A percentile compares a stretch with the other conserved stretches of the same genome.
Evolutionary conservation across 2,329 filamentous ascomycete genomes (phyloP).

Genomic region (Diaporthe aspalathi): DNA sequence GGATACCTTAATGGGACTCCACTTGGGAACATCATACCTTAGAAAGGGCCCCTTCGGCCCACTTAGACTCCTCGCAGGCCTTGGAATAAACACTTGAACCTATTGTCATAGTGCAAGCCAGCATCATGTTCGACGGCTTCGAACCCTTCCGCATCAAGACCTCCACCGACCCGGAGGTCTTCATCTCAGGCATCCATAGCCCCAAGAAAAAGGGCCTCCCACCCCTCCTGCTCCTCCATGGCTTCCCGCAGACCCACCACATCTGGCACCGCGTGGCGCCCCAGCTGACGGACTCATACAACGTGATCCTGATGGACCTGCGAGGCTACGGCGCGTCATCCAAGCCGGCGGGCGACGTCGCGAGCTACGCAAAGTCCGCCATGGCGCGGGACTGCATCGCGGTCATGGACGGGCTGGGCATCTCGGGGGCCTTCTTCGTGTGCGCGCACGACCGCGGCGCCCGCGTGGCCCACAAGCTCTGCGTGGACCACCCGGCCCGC

Average conservation of each 20-base stretch:
- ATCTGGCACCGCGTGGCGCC: slow-evolving; percentile 63
- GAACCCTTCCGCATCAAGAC: slow-evolving; percentile 53
- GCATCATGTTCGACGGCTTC: slow-evolving; percentile 54
- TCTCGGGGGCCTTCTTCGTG: slow-evolving; percentile 55
- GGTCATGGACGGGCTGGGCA: slow-evolving; percentile 58
- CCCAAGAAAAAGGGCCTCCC: slow-evolving; percentile 47
- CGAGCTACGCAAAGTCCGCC: slow-evolving; percentile 58
- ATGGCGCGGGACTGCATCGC: slow-evolving; percentile 61
- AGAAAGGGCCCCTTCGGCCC: neutral
- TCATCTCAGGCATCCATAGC: slow-evolving; percentile 57
- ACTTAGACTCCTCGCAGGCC: neutral
- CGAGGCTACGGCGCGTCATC: slow-evolving; percentile 64
- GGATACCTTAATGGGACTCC: too few species aligned
- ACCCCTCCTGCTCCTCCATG: slow-evolving; percentile 61
- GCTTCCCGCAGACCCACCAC: slow-evolving; percentile 63
- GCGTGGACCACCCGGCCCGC: slow-evolving; percentile 57
- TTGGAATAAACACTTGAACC: neutral
- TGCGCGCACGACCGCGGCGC: slow-evolving; percentile 69
- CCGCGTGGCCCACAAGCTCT: slow-evolving; percentile 64
- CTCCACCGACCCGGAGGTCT: slow-evolving; percentile 50
- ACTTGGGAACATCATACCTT: too few species aligned
- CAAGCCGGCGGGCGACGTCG: slow-evolving; percentile 51
- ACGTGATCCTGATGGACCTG: slow-evolving; percentile 59
- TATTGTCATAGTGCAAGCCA: neutral
- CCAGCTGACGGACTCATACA: slow-evolving; percentile 53